Percentiles rank a stretch among this genome's conserved stretches.
Conservation (phyloP, 148 eudicot species). For the Agrostemma githago region DNA sequence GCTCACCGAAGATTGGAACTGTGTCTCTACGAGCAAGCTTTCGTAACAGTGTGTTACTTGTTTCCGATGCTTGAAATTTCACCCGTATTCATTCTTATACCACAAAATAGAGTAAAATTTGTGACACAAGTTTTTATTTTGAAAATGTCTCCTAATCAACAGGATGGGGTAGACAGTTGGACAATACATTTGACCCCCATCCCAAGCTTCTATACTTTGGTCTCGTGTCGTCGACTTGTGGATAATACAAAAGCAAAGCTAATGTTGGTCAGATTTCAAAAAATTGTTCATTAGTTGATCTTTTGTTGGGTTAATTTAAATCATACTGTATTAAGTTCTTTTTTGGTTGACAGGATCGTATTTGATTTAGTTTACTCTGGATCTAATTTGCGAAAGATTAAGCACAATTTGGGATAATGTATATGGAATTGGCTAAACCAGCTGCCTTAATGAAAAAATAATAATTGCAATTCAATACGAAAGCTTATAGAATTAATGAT, state of each 20-base stretch:
- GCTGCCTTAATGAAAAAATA: too few relatives aligned
- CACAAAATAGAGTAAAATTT: not conserved
- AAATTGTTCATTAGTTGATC: too few relatives aligned
- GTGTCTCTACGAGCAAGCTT: not conserved
- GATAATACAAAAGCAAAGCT: not conserved
- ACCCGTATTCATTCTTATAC: not conserved
- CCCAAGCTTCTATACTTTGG: not conserved
- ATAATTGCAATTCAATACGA: too few relatives aligned
- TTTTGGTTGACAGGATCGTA: too few relatives aligned
- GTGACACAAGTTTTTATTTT: not conserved
- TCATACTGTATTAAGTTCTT: too few relatives aligned
- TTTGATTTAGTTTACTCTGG: too few relatives aligned
- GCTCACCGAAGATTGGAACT: not conserved
- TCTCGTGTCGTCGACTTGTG: not conserved
- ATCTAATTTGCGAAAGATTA: too few relatives aligned
- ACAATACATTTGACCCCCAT: not conserved
- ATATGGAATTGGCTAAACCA: too few relatives aligned
- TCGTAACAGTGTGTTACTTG: not conserved
- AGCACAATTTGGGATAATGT: too few relatives aligned
- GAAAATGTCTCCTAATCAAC: not conserved
- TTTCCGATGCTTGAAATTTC: not conserved
- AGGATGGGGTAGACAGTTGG: not conserved
- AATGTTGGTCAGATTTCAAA: too few relatives aligned
- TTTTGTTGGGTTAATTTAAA: too few relatives aligned
- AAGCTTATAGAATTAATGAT: too few relatives aligned